Evolutionary conservation across 164 flowering plant genomes (phyloP), one percentile per base, ranked within the genome.

Genomic region (Cinnamomum chago): DNA sequence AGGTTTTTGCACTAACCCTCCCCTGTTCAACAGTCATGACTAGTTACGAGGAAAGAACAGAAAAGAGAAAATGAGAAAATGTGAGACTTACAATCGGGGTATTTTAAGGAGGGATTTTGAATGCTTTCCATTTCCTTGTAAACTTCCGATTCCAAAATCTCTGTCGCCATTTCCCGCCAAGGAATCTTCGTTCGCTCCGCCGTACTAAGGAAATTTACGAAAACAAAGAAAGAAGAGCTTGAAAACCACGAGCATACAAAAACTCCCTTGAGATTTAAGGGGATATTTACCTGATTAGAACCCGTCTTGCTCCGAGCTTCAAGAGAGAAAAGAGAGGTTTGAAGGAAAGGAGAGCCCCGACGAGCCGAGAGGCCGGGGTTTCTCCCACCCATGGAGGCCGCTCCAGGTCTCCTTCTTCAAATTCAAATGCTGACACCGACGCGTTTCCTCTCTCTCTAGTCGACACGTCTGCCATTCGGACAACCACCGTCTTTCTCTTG

Each of bases 151-250:
- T 88, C 88, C 81, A 90, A 65, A 72, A 90, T 79, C 83, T 88
- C 89, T 58, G 58, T 82, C 1, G 90, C 82, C 91, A 88, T 89
- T 62, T 86, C 84, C 55, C 88, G 71, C 95, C 95, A 90, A 30
- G 95, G 92, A 70, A 90, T 86, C 69, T 86, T 82, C n/a, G 79
- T 79, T 76, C 86, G 86, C 85, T 90, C 92, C 47, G 95, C 95
- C 73, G 95, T 89, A 75, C 95, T 88, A 90, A 67, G 22, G 58
- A 50, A 73, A 27, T 40, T 23, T 71, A 35, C 23, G 28, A 51
- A 20, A 10, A 64, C 30, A 64, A 23, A 64, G 9, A 30, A 18
- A 67, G 30, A 33, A 15, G n/a, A 35, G 5, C 24, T 30, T 30
- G 35, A 30, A 4, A 30, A 30, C 5, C 35, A 66, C 33, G 69